phyloP scores from a whole-genome alignment of 2,329 filamentous ascomycete species.

The Leptographium lundbergii region DNA sequence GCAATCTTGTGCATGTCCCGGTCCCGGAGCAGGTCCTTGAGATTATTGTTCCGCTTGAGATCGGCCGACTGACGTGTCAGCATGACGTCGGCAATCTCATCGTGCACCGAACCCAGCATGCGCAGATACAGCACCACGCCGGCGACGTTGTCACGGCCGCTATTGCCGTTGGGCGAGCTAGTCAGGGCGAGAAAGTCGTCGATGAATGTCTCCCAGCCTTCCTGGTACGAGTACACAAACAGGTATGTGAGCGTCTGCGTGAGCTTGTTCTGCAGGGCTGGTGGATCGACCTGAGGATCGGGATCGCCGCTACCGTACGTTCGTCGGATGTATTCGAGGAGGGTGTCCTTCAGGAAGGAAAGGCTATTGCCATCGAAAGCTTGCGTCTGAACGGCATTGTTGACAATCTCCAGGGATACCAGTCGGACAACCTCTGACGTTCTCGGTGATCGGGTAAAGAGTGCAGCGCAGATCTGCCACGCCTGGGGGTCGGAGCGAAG shows the following conservation, averaged over 20 bases:
- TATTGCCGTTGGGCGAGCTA: slow-evolving; percentile 45
- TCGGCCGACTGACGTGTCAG: slow-evolving; percentile 67
- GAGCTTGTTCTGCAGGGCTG: slow-evolving; percentile 86
- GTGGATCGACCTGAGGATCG: slow-evolving; percentile 49
- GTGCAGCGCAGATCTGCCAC: slow-evolving; percentile 78
- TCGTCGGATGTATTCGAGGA: slow-evolving; percentile 69
- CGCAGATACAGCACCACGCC: slow-evolving; percentile 83
- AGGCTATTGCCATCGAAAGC: slow-evolving; percentile 62
- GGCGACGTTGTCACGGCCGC: slow-evolving; percentile 52
- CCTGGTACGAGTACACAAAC: slow-evolving; percentile 75
- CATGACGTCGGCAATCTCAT: slow-evolving; percentile 91
- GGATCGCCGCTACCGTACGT: slow-evolving; percentile 47
- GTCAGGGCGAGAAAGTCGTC: slow-evolving; percentile 79
- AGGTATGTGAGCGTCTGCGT: slow-evolving; percentile 91
- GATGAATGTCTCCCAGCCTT: slow-evolving; percentile 80
- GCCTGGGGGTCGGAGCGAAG: slow-evolving; percentile 70
- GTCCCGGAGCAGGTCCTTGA: slow-evolving; percentile 82
- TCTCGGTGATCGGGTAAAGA: slow-evolving; percentile 70
- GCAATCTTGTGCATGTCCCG: slow-evolving; percentile 84
- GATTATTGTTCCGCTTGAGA: slow-evolving; percentile 70
- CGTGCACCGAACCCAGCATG: slow-evolving; percentile 79
- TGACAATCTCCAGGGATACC: slow-evolving; percentile 84
- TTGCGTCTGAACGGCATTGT: slow-evolving; percentile 75
- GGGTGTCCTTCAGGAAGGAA: slow-evolving; percentile 61
- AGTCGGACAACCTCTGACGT: slow-evolving; percentile 76